Conservation (phyloP, 2,329 filamentous ascomycete species). For the Cytospora mali region DNA sequence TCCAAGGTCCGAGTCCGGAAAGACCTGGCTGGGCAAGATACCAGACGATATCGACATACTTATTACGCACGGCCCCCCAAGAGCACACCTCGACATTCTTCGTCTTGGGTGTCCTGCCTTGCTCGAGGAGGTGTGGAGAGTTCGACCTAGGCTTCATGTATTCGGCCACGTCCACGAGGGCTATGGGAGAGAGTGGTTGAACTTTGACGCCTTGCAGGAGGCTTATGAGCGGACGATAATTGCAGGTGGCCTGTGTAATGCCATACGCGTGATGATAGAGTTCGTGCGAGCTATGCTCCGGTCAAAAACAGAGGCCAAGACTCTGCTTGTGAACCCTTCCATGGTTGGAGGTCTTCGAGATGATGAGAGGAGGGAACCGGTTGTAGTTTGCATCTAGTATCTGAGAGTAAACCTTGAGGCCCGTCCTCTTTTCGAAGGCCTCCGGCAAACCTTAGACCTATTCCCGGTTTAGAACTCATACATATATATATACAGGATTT, state of each 20-base stretch:
- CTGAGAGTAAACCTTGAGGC: neutral
- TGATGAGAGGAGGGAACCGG: conserved; percentile 27
- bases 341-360: conserved; percentile 31
- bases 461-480: no score
- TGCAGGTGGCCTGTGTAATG: conserved; percentile 28
- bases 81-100: conserved; percentile 41
- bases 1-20: conserved; percentile 27
- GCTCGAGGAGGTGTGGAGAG: conserved; percentile 36
- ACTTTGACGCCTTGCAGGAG: conserved; percentile 36
- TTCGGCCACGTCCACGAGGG: conserved; percentile 45
- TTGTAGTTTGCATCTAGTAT: conserved; percentile 23
- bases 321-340: conserved; percentile 29
- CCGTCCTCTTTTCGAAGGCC: no score
- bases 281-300: conserved; percentile 18
- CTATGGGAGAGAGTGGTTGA: conserved; percentile 37
- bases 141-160: conserved; percentile 39
- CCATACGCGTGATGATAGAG: conserved; percentile 15
- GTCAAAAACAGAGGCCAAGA: conserved; percentile 5
- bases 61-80: conserved; percentile 44
- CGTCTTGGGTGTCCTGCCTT: conserved; percentile 38
- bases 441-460: no score
- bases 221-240: conserved; percentile 32
- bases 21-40: conserved; percentile 14
- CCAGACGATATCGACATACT: conserved; percentile 39
- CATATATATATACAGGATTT: no score